Conservation (phyloP, 2,329 filamentous ascomycete genomes). For the Cryoendolithus antarcticus region DNA sequence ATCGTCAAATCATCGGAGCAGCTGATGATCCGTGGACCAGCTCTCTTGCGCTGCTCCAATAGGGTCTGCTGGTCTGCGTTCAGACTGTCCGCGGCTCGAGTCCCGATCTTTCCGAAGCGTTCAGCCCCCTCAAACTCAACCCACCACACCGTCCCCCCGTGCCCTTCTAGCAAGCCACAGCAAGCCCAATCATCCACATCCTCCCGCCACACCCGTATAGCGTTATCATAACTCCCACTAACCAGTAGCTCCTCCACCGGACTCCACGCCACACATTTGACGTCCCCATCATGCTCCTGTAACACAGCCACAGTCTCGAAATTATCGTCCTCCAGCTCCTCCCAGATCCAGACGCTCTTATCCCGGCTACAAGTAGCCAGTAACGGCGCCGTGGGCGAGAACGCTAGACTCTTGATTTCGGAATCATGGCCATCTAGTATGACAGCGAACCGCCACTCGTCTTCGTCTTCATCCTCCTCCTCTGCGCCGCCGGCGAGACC, state of each 20-base stretch:
- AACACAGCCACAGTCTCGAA: conserved; percentile 94
- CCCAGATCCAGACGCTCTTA: conserved; percentile 97
- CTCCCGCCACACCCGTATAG: conserved; percentile 76
- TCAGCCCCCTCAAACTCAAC: conserved; percentile 51
- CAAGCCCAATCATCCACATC: conserved; percentile 92
- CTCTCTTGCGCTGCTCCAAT: conserved; percentile 26
- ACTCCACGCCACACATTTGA: conserved; percentile 90
- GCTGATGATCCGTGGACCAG: conserved; percentile 55
- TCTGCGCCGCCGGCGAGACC: conserved; percentile 17
- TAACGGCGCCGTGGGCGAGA: conserved; percentile 61
- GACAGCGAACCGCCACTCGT: conserved; percentile 86
- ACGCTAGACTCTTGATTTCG: conserved; percentile 73
- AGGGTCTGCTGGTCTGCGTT: conserved; percentile 23
- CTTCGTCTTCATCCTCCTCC: conserved; percentile 40
- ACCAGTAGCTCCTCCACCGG: conserved; percentile 68
- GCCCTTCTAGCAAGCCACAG: conserved; percentile 67
- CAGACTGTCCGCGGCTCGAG: conserved; percentile 13
- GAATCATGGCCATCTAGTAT: conserved; percentile 91
- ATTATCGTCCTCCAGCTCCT: conserved; percentile 87
- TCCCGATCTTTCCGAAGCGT: conserved; percentile 14
- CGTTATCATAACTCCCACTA: conserved; percentile 89
- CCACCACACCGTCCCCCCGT: conserved; percentile 81
- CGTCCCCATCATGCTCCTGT: conserved; percentile 87
- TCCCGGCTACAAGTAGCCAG: conserved; percentile 86
- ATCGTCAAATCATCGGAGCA: conserved; percentile 75